Evolutionary conservation across 768 basidiomycete species (phyloP).

Genomic region (Rhizopogon sp.): DNA sequence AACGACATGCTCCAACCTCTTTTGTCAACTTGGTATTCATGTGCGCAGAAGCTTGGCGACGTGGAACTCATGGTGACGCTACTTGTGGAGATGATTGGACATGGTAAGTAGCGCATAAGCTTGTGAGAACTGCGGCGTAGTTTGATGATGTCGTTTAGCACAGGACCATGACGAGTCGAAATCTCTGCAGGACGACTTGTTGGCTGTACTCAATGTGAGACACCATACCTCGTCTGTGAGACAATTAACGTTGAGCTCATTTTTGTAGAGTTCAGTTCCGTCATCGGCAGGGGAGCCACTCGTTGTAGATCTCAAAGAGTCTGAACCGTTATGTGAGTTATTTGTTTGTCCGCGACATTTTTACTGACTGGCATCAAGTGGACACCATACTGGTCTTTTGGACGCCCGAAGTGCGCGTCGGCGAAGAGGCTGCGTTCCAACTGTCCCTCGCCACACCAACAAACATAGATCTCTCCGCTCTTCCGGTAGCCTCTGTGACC

Average conservation of each 20-base stretch:
- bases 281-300: conserved; percentile 50
- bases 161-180: conserved; percentile 42
- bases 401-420: conserved; percentile 54
- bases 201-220: conserved; percentile 66
- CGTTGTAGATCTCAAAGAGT: conserved; percentile 58
- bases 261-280: conserved; percentile 64
- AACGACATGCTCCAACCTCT: conserved; percentile 66
- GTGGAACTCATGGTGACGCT: conserved; percentile 71
- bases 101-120: conserved; percentile 42
- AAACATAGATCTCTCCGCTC: conserved; percentile 40
- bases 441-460: conserved; percentile 53
- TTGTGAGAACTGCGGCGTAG: not conserved
- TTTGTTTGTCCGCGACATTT: conserved; percentile 2
- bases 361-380: conserved; percentile 40
- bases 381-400: conserved; percentile 68
- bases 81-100: conserved; percentile 79
- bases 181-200: conserved; percentile 61
- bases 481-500: conserved; percentile 58
- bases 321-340: conserved; percentile 55
- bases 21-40: conserved; percentile 75
- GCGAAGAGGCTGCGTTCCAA: conserved; percentile 69
- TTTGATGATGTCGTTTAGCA: conserved; percentile 21
- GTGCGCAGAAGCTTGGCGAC: conserved; percentile 73
- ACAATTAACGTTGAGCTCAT: not conserved
- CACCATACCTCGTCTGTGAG: not conserved